phyloP scores from a whole-genome alignment of 2,329 filamentous ascomycete species.

The Hypoxylon sp. region DNA sequence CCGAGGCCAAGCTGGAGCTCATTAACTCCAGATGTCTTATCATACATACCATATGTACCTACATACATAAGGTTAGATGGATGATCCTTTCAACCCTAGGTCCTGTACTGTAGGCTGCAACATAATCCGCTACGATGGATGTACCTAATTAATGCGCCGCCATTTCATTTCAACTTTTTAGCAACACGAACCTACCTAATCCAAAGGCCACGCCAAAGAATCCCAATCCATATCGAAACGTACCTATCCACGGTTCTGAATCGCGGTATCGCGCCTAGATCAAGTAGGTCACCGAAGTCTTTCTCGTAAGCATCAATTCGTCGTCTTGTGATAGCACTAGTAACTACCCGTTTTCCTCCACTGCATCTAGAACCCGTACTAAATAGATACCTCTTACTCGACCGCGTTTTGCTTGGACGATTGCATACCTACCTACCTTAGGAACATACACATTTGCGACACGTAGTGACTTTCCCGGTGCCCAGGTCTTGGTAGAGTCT shows the following conservation, averaged over 20 bases:
- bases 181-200: too few species aligned
- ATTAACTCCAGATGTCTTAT: slow-evolving; percentile 2
- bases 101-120: too few species aligned
- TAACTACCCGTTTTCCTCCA: background rate
- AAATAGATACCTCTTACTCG: background rate
- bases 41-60: too few species aligned
- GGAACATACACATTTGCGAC: slow-evolving; percentile 8
- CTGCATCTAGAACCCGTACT: background rate
- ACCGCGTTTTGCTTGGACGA: background rate
- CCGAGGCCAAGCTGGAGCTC: background rate
- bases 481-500: slow-evolving; percentile 39
- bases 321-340: background rate
- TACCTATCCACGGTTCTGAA: too few species aligned
- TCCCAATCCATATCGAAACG: background rate
- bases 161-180: background rate
- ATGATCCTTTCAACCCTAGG: background rate
- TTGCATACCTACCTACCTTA: too few species aligned
- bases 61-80: too few species aligned
- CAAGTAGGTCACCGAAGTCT: slow-evolving; percentile 1
- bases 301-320: background rate
- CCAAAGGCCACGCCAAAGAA: too few species aligned
- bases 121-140: too few species aligned
- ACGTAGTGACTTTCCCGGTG: slow-evolving; percentile 17
- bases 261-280: background rate
- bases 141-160: too few species aligned